Evolutionary conservation across 441 rosid species (phyloP), one percentile per base, ranked within the genome.

Genomic region (Populus hybrid): DNA sequence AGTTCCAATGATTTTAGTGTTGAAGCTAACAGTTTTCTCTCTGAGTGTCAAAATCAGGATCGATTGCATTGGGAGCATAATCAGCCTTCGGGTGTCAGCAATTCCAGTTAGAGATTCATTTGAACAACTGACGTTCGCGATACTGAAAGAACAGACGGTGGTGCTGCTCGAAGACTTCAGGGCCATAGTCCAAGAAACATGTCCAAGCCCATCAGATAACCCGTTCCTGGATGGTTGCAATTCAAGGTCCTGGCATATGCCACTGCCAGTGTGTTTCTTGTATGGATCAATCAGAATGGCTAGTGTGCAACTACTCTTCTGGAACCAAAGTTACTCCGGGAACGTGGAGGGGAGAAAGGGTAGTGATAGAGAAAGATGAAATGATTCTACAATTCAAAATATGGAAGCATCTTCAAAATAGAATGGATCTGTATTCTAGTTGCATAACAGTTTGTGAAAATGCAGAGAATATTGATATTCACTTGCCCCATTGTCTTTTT

Each of bases 1-100:
- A 63, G 40, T 40, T 2, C 73, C 23, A 26, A 72, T 30, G 80
- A 74, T 63, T 67, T 46, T 10, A 18, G 67, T 24, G 67, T 59
- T 20, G 81, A 70, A 38, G 69, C 67, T 0, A 64, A 1, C 67
- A 50, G 57, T 50, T 14, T 5, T 50, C 20, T 50, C 57, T 50
- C 57, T 5, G 57, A 50, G 8, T 16, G 57, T 16, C 57, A 50
- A 50, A 50, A 50, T 50, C 57, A 50, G 57, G 57, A 50, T 14
- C 57, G 57, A 50, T 50, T 50, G 2, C 57, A 50, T 14, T 14
- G 57, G 57, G 57, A 50, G 57, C 57, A 50, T 50, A 14, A 50
- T 50, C 20, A 50, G 20, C 57, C 57, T 14, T 50, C 57, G 8
- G 57, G 57, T 50, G 57, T 50, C 1, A 50, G 57, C 57, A 50